Evolutionary conservation across 208 protist genomes (phyloP).

Genomic region (Leishmania arabica): DNA sequence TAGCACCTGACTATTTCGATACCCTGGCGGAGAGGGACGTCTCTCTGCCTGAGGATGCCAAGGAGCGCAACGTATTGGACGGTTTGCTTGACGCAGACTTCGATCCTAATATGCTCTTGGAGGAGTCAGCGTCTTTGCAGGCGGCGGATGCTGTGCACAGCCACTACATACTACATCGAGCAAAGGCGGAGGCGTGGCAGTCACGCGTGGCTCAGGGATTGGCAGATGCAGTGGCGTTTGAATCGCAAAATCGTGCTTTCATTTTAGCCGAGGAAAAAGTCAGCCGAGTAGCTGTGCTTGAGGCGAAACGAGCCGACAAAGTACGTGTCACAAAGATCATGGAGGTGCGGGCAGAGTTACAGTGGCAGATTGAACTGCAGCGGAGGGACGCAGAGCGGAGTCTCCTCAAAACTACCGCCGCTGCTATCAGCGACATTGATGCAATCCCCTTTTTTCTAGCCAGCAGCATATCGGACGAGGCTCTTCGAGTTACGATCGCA

Average conservation of each 20-base stretch:
- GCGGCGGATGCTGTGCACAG: conserved; percentile 46
- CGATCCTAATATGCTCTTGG: conserved; percentile 26
- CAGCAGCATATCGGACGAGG: conserved; percentile 23
- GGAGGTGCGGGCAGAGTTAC: conserved; percentile 26
- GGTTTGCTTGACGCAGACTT: conserved; percentile 12
- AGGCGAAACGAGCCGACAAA: conserved; percentile 39
- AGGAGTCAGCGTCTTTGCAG: conserved; percentile 35
- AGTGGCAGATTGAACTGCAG: conserved; percentile 51
- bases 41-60: not conserved
- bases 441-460: conserved; percentile 15
- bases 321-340: conserved; percentile 24
- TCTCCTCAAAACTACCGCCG: not conserved
- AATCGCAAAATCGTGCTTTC: conserved; percentile 34
- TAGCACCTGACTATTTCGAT: conserved; percentile 7
- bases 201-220: conserved; percentile 57
- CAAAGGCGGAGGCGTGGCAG: conserved; percentile 64
- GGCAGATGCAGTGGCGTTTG: conserved; percentile 50
- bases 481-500: conserved; percentile 22
- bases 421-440: conserved; percentile 5
- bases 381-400: conserved; percentile 43
- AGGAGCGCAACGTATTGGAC: not conserved
- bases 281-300: conserved; percentile 20
- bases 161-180: conserved; percentile 41
- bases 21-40: not conserved
- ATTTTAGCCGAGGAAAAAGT: conserved; percentile 48